Percentiles rank a stretch among this genome's conserved stretches.
These are phyloP conservation scores for Lobulomyces angularis DNA, from an alignment of 192 early-diverging fungal species.

Conservation along the genomic window DNA sequence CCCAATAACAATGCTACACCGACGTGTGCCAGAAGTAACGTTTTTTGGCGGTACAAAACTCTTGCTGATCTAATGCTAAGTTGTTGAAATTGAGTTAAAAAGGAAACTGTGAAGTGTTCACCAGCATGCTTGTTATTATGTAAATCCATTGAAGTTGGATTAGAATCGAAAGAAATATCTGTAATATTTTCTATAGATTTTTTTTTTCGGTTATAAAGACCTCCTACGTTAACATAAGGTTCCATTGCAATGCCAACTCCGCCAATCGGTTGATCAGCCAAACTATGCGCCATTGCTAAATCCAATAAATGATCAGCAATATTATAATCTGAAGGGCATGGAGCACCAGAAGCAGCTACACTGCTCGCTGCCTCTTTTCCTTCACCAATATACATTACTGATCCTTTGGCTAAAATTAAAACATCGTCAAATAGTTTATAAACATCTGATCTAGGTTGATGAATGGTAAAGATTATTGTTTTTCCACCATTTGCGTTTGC, in stretches of 20 bases:
- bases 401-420: conserved; percentile 56
- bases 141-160: no score
- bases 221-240: background rate
- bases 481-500: conserved; percentile 42
- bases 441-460: conserved; percentile 75
- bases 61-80: conserved; percentile 31
- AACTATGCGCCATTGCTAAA: conserved; percentile 17
- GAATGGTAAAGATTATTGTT: conserved; percentile 77
- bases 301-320: conserved; percentile 62
- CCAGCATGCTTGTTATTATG: no score
- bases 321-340: conserved; percentile 59
- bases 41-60: conserved; percentile 28
- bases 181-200: no score
- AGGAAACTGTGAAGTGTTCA: no score
- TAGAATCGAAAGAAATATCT: no score
- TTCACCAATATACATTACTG: conserved; percentile 47
- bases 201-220: background rate
- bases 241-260: conserved; percentile 3
- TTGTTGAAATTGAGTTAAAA: conserved; percentile 35
- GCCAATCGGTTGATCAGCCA: no score
- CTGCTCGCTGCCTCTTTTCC: conserved; percentile 28
- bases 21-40: conserved; percentile 42
- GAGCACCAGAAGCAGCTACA: conserved; percentile 36
- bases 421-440: conserved; percentile 75
- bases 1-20: conserved; percentile 38